These are phyloP conservation scores for Boeremia exigua DNA, from an alignment of 2,329 filamentous ascomycete genomes.

Conservation along the genomic window DNA sequence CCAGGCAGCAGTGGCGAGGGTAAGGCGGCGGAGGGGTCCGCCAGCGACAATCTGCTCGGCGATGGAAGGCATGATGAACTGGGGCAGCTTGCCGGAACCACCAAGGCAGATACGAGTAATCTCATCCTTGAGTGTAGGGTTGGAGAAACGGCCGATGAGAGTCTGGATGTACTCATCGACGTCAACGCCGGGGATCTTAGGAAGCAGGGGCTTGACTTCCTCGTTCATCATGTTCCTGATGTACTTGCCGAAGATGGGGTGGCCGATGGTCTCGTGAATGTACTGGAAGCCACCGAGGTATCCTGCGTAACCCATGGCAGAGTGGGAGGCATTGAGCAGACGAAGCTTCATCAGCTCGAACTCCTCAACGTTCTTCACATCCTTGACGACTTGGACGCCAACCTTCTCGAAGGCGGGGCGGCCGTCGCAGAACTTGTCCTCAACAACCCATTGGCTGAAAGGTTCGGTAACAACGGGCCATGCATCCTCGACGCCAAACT, in stretches of 20 bases:
- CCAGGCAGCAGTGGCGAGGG: conserved; percentile 34
- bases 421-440: conserved; percentile 39
- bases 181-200: conserved; percentile 34
- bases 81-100: conserved; percentile 38
- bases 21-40: conserved; percentile 33
- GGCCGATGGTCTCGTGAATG: conserved; percentile 36
- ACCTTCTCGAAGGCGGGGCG: conserved; percentile 38
- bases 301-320: conserved; percentile 35
- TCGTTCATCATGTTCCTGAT: conserved; percentile 40
- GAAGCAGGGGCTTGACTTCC: conserved; percentile 38
- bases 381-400: conserved; percentile 38
- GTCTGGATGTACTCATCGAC: conserved; percentile 38
- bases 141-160: conserved; percentile 35
- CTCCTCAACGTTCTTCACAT: conserved; percentile 35
- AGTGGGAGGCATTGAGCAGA: conserved; percentile 36
- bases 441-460: conserved; percentile 40
- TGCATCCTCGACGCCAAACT: conserved; percentile 34
- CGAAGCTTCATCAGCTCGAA: conserved; percentile 40
- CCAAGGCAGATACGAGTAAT: conserved; percentile 39
- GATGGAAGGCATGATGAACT: conserved; percentile 40
- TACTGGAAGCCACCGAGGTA: conserved; percentile 36
- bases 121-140: conserved; percentile 38
- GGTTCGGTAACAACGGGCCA: conserved; percentile 40
- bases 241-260: conserved; percentile 33
- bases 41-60: conserved; percentile 36